Conservation (phyloP, 2,329 filamentous ascomycete genomes). For the Alternaria sp. region DNA sequence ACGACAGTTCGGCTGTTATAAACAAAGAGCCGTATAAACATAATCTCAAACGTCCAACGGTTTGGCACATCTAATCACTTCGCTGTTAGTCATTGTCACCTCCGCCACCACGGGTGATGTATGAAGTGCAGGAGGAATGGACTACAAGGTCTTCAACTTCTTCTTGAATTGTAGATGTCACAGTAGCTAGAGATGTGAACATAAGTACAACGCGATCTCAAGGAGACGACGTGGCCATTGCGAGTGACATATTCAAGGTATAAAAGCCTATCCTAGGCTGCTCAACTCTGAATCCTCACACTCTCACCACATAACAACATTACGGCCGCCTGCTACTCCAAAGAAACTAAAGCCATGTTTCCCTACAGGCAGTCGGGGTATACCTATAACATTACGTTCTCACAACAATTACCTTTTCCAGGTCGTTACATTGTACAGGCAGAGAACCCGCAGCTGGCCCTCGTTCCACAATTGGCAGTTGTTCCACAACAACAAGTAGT, state of each 20-base stretch:
- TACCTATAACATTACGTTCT: background rate
- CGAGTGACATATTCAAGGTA: background rate
- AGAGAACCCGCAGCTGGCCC: background rate
- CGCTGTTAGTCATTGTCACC: background rate
- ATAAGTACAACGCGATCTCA: background rate
- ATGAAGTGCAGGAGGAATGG: background rate
- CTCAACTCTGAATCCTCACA: background rate
- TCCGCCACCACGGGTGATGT: background rate
- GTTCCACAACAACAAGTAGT: background rate
- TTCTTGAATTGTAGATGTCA: background rate
- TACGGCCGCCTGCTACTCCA: background rate
- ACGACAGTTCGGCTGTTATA: background rate
- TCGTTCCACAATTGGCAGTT: background rate
- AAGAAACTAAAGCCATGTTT: background rate
- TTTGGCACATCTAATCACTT: background rate
- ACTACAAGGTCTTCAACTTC: background rate
- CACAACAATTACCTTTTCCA: background rate
- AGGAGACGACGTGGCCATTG: background rate
- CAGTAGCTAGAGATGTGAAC: background rate
- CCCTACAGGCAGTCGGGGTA: background rate
- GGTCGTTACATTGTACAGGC: background rate
- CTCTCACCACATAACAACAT: background rate
- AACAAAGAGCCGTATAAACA: background rate
- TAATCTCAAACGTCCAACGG: background rate
- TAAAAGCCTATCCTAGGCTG: background rate